phyloP scores from a whole-genome alignment of 108 stramenopile species.

The Fragilaria crotonensis region DNA sequence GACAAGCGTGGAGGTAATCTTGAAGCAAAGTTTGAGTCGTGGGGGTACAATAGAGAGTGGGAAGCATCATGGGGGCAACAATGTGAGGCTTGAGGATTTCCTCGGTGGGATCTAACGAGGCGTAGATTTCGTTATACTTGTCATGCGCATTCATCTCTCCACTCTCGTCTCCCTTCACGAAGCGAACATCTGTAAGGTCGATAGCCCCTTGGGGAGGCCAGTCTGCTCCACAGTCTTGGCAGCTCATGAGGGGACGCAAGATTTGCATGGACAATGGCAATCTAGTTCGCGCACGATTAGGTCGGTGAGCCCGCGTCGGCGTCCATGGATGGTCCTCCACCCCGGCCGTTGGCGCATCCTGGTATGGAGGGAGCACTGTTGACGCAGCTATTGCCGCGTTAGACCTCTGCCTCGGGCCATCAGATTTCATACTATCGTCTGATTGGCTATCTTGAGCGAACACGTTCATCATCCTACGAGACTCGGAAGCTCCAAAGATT shows the following conservation, averaged over 20 bases:
- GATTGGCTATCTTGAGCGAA: too few relatives aligned
- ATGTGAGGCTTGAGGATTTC: slow-evolving; percentile 6
- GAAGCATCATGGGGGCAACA: slow-evolving; percentile 16
- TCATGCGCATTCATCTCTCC: neutral
- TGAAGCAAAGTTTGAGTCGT: slow-evolving; percentile 37
- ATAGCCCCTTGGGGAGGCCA: neutral
- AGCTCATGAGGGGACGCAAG: slow-evolving; percentile 17
- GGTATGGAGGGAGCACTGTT: too few relatives aligned
- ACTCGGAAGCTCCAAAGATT: too few relatives aligned
- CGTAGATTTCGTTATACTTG: neutral
- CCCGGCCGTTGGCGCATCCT: too few relatives aligned
- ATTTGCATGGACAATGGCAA: slow-evolving; percentile 36
- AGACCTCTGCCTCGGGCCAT: too few relatives aligned
- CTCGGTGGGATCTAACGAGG: neutral
- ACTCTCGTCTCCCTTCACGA: neutral
- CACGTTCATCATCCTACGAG: too few relatives aligned
- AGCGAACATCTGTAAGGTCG: neutral
- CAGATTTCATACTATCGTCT: too few relatives aligned
- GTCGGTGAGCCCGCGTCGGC: too few relatives aligned
- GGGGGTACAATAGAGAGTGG: neutral
- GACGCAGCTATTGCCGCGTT: too few relatives aligned
- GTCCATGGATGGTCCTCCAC: too few relatives aligned
- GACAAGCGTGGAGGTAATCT: slow-evolving; percentile 56
- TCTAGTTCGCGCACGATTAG: slow-evolving; percentile 7
- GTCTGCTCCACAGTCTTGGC: neutral